Percentiles rank a stretch among this genome's conserved stretches.
Conservation (phyloP, 345 rosid species). For the Populus alba region DNA sequence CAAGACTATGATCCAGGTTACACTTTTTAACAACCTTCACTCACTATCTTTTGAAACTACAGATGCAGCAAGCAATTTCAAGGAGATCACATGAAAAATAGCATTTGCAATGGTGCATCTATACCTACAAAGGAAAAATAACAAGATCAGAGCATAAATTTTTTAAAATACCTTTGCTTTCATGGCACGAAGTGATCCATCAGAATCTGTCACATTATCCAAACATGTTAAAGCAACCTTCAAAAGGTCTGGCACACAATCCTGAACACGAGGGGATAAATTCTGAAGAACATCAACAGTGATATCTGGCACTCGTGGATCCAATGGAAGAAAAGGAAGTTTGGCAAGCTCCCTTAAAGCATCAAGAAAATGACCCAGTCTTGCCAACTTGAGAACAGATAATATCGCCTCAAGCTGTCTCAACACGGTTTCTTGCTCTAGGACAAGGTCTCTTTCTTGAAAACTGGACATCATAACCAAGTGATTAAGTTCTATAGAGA, state of each 20-base stretch:
- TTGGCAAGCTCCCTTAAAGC: constrained; percentile 88
- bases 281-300: constrained; percentile 52
- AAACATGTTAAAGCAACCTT: constrained; percentile 77
- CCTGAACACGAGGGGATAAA: constrained; percentile 78
- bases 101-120: not conserved
- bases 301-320: constrained; percentile 71
- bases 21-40: not conserved
- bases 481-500: not conserved
- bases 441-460: constrained; percentile 71
- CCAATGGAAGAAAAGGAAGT: constrained; percentile 84
- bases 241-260: constrained; percentile 84
- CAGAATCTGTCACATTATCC: constrained; percentile 81
- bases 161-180: constrained; percentile 71
- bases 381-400: constrained; percentile 68
- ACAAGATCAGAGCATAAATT: not conserved
- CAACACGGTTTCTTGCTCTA: constrained; percentile 83
- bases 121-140: not conserved
- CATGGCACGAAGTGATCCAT: constrained; percentile 87
- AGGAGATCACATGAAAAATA: not conserved
- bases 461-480: constrained; percentile 44
- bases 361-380: constrained; percentile 66
- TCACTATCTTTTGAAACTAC: not conserved
- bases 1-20: not conserved
- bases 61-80: not conserved
- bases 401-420: constrained; percentile 96